A percentile compares a stretch with the other conserved stretches of the same genome.
phyloP scores from a whole-genome alignment of 2,329 filamentous ascomycete species.

The Phialophora tarda region DNA sequence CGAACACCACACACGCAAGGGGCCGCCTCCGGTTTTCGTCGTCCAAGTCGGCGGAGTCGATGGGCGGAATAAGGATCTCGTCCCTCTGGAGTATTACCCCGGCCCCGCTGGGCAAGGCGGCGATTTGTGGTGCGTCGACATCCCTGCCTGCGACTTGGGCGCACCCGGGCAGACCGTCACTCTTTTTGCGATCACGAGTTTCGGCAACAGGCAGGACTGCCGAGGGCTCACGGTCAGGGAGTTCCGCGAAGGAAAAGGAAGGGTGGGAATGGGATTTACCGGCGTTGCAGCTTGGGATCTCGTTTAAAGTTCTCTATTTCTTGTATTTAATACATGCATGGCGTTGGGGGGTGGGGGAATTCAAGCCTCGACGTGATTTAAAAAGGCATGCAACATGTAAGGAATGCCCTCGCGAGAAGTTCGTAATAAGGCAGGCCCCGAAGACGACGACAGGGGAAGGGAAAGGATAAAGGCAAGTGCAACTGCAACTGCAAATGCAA shows the following conservation, averaged over 20 bases:
- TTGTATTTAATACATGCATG: slow-evolving; percentile 7
- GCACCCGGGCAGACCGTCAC: slow-evolving; percentile 70
- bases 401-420: neutral
- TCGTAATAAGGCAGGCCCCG: neutral
- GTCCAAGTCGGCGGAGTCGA: slow-evolving; percentile 70
- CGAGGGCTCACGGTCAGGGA: slow-evolving; percentile 59
- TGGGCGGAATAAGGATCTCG: slow-evolving; percentile 69
- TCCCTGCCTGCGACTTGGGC: slow-evolving; percentile 68
- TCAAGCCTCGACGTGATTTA: neutral
- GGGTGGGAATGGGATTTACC: slow-evolving; percentile 56
- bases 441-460: neutral
- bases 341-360: neutral
- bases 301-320: slow-evolving; percentile 40
- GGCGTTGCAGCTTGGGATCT: slow-evolving; percentile 63
- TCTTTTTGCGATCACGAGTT: slow-evolving; percentile 65
- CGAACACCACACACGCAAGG: slow-evolving; percentile 66
- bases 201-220: slow-evolving; percentile 57
- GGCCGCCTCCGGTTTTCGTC: slow-evolving; percentile 71
- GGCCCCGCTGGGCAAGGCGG: slow-evolving; percentile 65
- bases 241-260: slow-evolving; percentile 55
- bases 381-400: neutral
- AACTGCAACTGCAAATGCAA: neutral
- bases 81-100: slow-evolving; percentile 66
- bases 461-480: neutral
- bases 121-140: slow-evolving; percentile 80